Conservation (phyloP, 2,329 filamentous ascomycete species). For the Fusarium odoratissimum region DNA sequence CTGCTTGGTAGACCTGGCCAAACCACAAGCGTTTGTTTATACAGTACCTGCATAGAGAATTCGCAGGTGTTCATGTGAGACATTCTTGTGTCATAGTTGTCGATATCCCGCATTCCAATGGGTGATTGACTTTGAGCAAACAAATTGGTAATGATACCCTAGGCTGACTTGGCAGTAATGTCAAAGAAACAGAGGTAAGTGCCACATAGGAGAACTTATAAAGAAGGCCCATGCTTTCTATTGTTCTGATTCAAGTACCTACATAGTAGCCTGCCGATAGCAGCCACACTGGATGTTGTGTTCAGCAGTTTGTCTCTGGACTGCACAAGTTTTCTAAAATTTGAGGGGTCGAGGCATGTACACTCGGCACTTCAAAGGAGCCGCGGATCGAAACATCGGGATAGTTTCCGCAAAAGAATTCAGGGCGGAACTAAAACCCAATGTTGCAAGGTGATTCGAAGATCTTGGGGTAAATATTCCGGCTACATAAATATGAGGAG, state of each 20-base stretch:
- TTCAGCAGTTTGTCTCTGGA: neutral
- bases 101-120: slow-evolving; percentile 13
- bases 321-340: neutral
- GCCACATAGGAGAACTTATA: neutral
- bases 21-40: neutral
- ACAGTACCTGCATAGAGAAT: neutral
- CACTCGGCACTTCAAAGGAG: slow-evolving; percentile 22
- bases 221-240: neutral
- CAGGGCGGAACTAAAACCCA: neutral
- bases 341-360: slow-evolving; percentile 13
- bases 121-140: neutral
- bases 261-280: neutral
- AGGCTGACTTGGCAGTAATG: neutral
- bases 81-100: neutral
- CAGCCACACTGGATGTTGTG: neutral
- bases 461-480: slow-evolving; percentile 12
- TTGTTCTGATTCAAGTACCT: slow-evolving; percentile 6
- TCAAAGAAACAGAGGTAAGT: neutral
- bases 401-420: slow-evolving; percentile 5
- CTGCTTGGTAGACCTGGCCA: neutral
- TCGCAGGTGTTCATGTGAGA: neutral
- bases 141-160: neutral
- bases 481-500: slow-evolving; percentile 12
- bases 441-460: slow-evolving; percentile 4
- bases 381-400: slow-evolving; percentile 15